Evolutionary conservation across 2,329 filamentous ascomycete genomes (phyloP).

Genomic region (Dothistroma septosporum): DNA sequence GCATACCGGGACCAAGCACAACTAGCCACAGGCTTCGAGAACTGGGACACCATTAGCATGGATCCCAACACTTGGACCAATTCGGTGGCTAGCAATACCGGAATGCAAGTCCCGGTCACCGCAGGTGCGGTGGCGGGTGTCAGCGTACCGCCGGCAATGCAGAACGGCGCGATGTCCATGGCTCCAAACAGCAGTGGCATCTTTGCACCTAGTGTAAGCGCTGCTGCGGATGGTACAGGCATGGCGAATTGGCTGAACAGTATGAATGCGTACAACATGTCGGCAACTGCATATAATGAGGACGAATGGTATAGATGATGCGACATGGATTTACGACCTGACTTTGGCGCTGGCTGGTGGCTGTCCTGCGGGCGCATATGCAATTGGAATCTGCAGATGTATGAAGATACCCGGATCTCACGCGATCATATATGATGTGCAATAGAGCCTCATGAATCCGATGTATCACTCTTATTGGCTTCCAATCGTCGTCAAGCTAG

Average conservation of each 20-base stretch:
- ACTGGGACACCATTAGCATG: constrained; percentile 47
- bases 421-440: background rate
- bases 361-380: background rate
- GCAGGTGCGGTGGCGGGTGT: constrained; percentile 1
- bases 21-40: constrained; percentile 58
- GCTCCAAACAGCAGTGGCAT: background rate
- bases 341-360: background rate
- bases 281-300: constrained; percentile 37
- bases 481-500: background rate
- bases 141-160: background rate
- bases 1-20: constrained; percentile 57
- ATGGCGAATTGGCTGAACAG: constrained; percentile 28
- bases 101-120: constrained; percentile 5
- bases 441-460: background rate
- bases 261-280: constrained; percentile 29
- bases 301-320: constrained; percentile 41
- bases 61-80: constrained; percentile 20
- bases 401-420: background rate
- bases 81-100: constrained; percentile 1
- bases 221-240: constrained; percentile 5
- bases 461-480: background rate
- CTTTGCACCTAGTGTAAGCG: background rate
- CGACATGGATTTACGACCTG: background rate
- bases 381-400: background rate
- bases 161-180: constrained; percentile 2